These are phyloP conservation scores for Aphanomyces stellatus DNA, from an alignment of 352 stramenopile species.

Conservation along the genomic window DNA sequence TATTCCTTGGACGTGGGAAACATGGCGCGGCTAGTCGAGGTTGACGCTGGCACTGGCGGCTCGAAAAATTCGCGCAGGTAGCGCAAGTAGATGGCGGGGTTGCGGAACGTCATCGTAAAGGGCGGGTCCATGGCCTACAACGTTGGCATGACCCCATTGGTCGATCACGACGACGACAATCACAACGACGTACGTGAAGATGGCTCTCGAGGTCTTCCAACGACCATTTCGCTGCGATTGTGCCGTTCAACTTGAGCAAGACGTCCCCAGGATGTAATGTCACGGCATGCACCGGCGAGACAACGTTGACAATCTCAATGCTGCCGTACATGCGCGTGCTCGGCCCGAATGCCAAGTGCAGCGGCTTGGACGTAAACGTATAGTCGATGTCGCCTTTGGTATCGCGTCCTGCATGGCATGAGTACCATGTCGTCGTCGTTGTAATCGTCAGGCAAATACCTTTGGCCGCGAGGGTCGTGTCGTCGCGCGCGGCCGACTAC, in stretches of 20 bases:
- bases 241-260: slow-evolving; percentile 3
- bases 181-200: slow-evolving; percentile 16
- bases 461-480: background rate
- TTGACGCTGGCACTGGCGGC: background rate
- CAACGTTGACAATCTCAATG: slow-evolving; percentile 47
- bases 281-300: slow-evolving; percentile 21
- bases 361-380: slow-evolving; percentile 42
- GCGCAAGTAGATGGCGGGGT: background rate
- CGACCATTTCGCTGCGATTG: background rate
- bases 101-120: slow-evolving; percentile 16
- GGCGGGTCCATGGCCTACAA: background rate
- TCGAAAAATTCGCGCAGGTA: background rate
- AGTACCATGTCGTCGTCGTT: no score
- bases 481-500: slow-evolving; percentile 26
- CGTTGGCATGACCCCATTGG: no score
- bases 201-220: background rate
- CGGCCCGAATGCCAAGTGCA: slow-evolving; percentile 43
- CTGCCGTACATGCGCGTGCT: slow-evolving; percentile 67
- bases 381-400: slow-evolving; percentile 46
- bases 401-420: background rate
- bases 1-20: slow-evolving; percentile 15
- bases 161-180: no score
- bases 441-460: no score
- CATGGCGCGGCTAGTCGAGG: slow-evolving; percentile 12
- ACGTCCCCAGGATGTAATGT: background rate